These are phyloP conservation scores for Nakazawaea ernobii DNA, from an alignment of 805 yeast genomes.

Conservation along the genomic window DNA sequence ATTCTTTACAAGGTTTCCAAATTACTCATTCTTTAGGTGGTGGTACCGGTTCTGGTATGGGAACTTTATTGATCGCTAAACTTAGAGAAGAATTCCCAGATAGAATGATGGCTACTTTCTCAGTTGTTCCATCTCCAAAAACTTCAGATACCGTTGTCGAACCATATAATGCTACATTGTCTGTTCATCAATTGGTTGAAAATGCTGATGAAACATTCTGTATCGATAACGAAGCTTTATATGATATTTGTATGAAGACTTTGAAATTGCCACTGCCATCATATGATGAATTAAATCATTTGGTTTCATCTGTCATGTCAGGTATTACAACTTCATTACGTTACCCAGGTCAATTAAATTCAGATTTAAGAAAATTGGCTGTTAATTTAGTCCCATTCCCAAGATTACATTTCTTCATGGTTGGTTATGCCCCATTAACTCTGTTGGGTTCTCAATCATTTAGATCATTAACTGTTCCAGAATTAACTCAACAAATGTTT, in stretches of 20 bases:
- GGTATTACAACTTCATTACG: conserved; percentile 93
- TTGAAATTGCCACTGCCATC: conserved; percentile 76
- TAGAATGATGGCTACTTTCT: conserved; percentile 93
- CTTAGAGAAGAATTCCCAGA: conserved; percentile 92
- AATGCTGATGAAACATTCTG: conserved; percentile 91
- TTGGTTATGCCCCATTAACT: conserved; percentile 89
- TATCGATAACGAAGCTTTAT: conserved; percentile 90
- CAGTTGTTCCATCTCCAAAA: conserved; percentile 89
- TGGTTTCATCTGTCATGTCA: conserved; percentile 89
- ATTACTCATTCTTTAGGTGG: conserved; percentile 80
- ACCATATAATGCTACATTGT: conserved; percentile 89
- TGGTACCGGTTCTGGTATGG: conserved; percentile 98
- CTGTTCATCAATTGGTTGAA: conserved; percentile 88
- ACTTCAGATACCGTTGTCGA: conserved; percentile 92
- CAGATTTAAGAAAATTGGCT: conserved; percentile 88
- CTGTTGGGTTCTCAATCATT: conserved; percentile 76
- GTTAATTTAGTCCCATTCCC: conserved; percentile 95
- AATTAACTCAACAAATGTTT: conserved; percentile 89
- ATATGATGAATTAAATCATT: conserved; percentile 70
- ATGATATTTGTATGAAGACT: conserved; percentile 83
- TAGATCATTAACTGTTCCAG: conserved; percentile 82
- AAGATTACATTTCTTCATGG: conserved; percentile 92
- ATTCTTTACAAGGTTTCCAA: conserved; percentile 92
- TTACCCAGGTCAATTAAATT: conserved; percentile 92
- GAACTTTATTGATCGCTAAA: conserved; percentile 78